phyloP scores from a whole-genome alignment of 208 protist genomes.

The Herpetomonas tarakana region DNA sequence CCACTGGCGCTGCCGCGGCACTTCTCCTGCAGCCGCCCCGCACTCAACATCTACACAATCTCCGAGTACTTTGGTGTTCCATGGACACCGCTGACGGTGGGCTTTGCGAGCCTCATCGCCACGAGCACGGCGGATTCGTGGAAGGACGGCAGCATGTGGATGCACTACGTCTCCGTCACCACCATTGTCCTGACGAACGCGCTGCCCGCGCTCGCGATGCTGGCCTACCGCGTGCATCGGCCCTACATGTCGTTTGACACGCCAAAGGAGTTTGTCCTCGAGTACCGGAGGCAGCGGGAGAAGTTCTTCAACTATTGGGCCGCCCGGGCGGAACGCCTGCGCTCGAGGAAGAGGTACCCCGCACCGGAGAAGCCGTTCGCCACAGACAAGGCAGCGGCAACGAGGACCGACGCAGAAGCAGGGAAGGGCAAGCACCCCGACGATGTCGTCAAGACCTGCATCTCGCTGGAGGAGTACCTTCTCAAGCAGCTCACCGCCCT shows the following conservation, averaged over 20 bases:
- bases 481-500: constrained; percentile 49
- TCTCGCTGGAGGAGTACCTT: constrained; percentile 57
- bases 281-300: constrained; percentile 17
- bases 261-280: constrained; percentile 7
- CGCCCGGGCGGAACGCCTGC: background rate
- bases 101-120: constrained; percentile 15
- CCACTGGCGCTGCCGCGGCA: background rate
- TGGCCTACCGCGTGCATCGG: constrained; percentile 32
- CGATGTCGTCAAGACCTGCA: constrained; percentile 22
- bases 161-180: constrained; percentile 27
- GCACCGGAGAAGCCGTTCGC: background rate
- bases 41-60: constrained; percentile 28
- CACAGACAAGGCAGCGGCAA: background rate
- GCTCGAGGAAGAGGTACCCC: background rate
- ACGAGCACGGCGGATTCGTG: constrained; percentile 5
- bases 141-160: constrained; percentile 24
- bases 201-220: constrained; percentile 17
- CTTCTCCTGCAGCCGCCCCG: constrained; percentile 22
- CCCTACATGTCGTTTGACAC: constrained; percentile 35
- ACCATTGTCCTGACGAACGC: constrained; percentile 14
- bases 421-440: constrained; percentile 11
- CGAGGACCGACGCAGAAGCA: constrained; percentile 8
- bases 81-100: constrained; percentile 19
- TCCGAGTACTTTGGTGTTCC: constrained; percentile 38
- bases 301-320: constrained; percentile 4